Evolutionary conservation across 2,329 filamentous ascomycete species (phyloP).

Genomic region (Xylariaceae sp.): DNA sequence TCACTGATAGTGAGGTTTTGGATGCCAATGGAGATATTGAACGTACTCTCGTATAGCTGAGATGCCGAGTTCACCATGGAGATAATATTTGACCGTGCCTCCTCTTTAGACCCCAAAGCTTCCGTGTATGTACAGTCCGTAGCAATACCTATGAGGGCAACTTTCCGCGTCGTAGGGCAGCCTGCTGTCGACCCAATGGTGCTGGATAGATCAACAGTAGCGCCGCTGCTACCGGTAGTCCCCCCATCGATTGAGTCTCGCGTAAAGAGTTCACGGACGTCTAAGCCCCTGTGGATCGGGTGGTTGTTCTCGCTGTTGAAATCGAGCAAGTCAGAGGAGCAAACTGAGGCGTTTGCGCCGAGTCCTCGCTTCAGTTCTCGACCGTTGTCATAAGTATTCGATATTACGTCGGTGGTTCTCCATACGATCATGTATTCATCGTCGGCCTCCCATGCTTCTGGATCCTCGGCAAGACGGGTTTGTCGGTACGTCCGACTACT

Average conservation of each 20-base stretch:
- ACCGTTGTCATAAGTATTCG: slow-evolving; percentile 36
- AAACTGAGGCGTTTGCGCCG: slow-evolving; percentile 43
- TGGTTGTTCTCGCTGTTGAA: slow-evolving; percentile 78
- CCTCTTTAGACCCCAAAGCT: slow-evolving; percentile 61
- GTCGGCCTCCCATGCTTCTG: slow-evolving; percentile 49
- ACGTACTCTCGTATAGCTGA: slow-evolving; percentile 79
- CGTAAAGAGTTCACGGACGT: slow-evolving; percentile 63
- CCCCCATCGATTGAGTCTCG: slow-evolving; percentile 62
- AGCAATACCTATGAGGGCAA: slow-evolving; percentile 86
- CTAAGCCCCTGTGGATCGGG: slow-evolving; percentile 54
- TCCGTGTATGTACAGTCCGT: slow-evolving; percentile 87
- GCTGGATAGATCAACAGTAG: slow-evolving; percentile 69
- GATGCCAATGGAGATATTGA: slow-evolving; percentile 92
- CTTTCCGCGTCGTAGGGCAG: slow-evolving; percentile 84
- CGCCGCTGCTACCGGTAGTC: slow-evolving; percentile 68
- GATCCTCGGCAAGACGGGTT: slow-evolving; percentile 69
- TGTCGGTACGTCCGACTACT: slow-evolving; percentile 68
- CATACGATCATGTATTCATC: slow-evolving; percentile 86
- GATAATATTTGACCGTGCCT: slow-evolving; percentile 73
- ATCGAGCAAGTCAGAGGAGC: slow-evolving; percentile 67
- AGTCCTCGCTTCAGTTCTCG: slow-evolving; percentile 59
- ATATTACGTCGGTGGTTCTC: slow-evolving; percentile 78
- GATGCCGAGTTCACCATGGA: slow-evolving; percentile 82
- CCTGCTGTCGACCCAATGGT: slow-evolving; percentile 81
- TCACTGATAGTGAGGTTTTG: slow-evolving; percentile 79